Percentiles rank a stretch among this genome's conserved stretches.
These are phyloP conservation scores for Pseudonitzschia delicatissima DNA, from an alignment of 108 stramenopile species.

Conservation along the genomic window DNA sequence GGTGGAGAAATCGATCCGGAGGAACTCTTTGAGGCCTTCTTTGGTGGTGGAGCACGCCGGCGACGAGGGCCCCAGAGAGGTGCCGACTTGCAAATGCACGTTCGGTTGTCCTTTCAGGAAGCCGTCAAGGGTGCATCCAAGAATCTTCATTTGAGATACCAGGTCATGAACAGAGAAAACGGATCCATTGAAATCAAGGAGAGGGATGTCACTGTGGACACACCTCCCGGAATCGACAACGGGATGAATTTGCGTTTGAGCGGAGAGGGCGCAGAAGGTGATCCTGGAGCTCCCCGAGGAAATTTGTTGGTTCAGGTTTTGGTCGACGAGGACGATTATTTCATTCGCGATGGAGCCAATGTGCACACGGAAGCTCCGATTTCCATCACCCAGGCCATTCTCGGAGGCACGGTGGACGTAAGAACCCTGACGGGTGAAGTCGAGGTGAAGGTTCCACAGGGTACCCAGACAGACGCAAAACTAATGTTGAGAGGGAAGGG, in stretches of 20 bases:
- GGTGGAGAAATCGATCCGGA: constrained; percentile 81
- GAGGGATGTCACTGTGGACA: constrained; percentile 78
- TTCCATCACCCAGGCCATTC: constrained; percentile 74
- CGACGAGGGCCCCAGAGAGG: constrained; percentile 80
- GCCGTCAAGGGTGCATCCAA: constrained; percentile 84
- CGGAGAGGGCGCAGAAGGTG: constrained; percentile 93
- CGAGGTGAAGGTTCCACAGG: constrained; percentile 92
- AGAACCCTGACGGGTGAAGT: constrained; percentile 93
- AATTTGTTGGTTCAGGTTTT: constrained; percentile 88
- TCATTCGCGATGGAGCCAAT: constrained; percentile 83
- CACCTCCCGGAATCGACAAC: constrained; percentile 92
- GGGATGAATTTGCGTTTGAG: constrained; percentile 89
- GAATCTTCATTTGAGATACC: constrained; percentile 76
- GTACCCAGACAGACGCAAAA: constrained; percentile 88
- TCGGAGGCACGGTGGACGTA: constrained; percentile 95
- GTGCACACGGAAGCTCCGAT: constrained; percentile 83
- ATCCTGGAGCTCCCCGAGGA: constrained; percentile 82
- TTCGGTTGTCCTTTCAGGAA: constrained; percentile 85
- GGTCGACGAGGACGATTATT: constrained; percentile 89
- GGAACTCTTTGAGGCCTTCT: constrained; percentile 88
- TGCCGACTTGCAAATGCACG: constrained; percentile 83
- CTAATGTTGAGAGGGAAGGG: constrained; percentile 92
- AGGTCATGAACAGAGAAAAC: constrained; percentile 59
- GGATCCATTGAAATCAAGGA: constrained; percentile 72
- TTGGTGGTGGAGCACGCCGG: constrained; percentile 58